Percentiles rank a stretch among this genome's conserved stretches.
Conservation (phyloP, 2,329 filamentous ascomycete species). For the Botrytis medusae region DNA sequence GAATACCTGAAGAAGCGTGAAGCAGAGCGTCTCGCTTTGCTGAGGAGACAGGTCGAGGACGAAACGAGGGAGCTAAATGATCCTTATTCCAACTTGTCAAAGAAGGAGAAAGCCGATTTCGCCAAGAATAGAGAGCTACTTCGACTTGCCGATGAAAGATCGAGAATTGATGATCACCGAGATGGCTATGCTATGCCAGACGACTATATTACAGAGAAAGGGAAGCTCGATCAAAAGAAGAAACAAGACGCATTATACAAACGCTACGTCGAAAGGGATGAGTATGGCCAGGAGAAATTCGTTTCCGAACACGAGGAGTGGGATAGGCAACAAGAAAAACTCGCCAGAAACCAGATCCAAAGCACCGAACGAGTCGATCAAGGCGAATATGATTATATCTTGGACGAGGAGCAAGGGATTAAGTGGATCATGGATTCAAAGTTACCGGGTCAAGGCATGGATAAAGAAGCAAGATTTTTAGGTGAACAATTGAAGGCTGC, state of each 20-base stretch:
- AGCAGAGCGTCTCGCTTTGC: conserved; percentile 76
- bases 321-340: conserved; percentile 85
- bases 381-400: conserved; percentile 86
- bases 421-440: conserved; percentile 77
- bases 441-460: conserved; percentile 68
- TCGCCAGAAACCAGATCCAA: conserved; percentile 83
- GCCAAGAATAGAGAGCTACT: conserved; percentile 82
- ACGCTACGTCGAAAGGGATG: conserved; percentile 83
- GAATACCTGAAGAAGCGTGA: conserved; percentile 94
- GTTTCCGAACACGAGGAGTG: conserved; percentile 95
- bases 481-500: conserved; percentile 83
- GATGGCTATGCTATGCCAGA: conserved; percentile 94
- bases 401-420: conserved; percentile 86
- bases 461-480: conserved; percentile 75
- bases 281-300: conserved; percentile 83
- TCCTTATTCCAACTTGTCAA: conserved; percentile 66
- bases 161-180: conserved; percentile 84
- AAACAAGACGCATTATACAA: conserved; percentile 91
- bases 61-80: conserved; percentile 79
- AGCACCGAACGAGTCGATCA: conserved; percentile 73
- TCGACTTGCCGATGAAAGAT: conserved; percentile 73
- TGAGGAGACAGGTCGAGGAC: conserved; percentile 86
- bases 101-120: conserved; percentile 72
- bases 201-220: conserved; percentile 92
- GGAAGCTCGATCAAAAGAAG: conserved; percentile 80